These are phyloP conservation scores for Perkinsus chesapeaki DNA, from an alignment of 169 alveolate species.

Conservation along the genomic window DNA sequence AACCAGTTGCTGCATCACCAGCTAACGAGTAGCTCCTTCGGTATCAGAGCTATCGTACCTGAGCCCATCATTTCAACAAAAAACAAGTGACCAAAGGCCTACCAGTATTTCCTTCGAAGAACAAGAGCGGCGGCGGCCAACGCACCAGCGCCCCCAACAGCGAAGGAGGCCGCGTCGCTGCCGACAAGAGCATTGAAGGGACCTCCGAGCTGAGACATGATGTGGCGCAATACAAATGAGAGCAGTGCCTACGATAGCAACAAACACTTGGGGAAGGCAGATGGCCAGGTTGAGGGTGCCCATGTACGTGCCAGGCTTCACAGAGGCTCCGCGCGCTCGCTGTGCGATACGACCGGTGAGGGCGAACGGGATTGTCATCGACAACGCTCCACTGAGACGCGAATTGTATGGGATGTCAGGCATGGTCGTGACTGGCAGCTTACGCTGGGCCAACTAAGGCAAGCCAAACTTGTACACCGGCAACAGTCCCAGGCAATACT, in stretches of 20 bases:
- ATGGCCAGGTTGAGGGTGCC: neutral
- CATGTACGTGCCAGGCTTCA: neutral
- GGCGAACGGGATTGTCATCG: neutral
- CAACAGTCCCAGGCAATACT: neutral
- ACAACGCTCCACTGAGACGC: neutral
- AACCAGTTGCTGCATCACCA: no score
- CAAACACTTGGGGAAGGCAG: neutral
- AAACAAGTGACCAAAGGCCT: no score
- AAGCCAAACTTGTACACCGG: neutral
- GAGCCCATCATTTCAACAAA: no score
- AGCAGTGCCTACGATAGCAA: neutral
- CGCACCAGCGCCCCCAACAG: neutral
- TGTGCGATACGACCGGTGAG: neutral
- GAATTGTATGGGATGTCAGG: neutral
- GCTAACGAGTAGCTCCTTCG: no score
- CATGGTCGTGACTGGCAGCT: neutral
- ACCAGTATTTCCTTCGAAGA: neutral
- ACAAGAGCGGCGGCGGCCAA: neutral
- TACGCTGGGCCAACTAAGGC: neutral
- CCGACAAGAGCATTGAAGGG: neutral
- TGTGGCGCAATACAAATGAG: neutral
- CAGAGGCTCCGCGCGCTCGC: neutral
- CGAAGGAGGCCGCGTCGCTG: neutral
- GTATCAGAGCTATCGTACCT: no score
- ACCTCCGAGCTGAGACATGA: neutral